Base-by-base conservation (phyloP, 2,329 filamentous ascomycete species). In the Aspergillus transmontanensis region DNA sequence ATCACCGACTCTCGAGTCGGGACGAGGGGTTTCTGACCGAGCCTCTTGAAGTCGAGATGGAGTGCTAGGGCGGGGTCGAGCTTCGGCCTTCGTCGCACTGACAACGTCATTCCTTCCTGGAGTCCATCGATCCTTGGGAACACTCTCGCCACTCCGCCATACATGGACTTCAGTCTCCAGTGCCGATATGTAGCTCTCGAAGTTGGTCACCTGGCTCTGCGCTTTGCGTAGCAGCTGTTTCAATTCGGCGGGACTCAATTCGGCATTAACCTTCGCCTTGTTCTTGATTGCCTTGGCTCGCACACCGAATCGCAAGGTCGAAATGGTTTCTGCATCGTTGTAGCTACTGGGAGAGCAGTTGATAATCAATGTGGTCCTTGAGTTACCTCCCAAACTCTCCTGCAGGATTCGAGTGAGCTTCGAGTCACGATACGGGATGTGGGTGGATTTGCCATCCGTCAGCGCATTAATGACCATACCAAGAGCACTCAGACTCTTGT, bases 331-430 rank as follows among this genome's bases (percentile, higher is more conserved):
- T 60, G 90, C 88, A 81, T 97, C 94, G 83, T 99, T 98, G 83
- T 98, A 98, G 76, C 93, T 97, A 81, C 92, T 96, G 1, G 95
- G 95, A n/a, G 95, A 98, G 78, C 94, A 97, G 79, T 98, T 98
- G 84, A 99, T 96, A 73, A 99, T 97, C 65, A 99, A 86, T 0
- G 95, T 97, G n/a, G 95, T 99, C 71, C 94, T 86, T 73, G 94
- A 97, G 83, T 99, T 99, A 83, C 95, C 95, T 82, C 95, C 95
- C 56, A 99, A 85, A 65, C 92, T 96, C 79, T 98, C 95, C 88
- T 99, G 95, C 68, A 99, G 80, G 69, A 99, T 98, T 79, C 95
- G 89, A 12, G 95, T 99, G 74, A 99, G 89, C 80, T 98, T 98
- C 54, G 94, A 98, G 81, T 99, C 95, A 85, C 95, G 90, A 79